phyloP scores from a whole-genome alignment of 108 stramenopile species.

The Stephanodiscus minutulus region DNA sequence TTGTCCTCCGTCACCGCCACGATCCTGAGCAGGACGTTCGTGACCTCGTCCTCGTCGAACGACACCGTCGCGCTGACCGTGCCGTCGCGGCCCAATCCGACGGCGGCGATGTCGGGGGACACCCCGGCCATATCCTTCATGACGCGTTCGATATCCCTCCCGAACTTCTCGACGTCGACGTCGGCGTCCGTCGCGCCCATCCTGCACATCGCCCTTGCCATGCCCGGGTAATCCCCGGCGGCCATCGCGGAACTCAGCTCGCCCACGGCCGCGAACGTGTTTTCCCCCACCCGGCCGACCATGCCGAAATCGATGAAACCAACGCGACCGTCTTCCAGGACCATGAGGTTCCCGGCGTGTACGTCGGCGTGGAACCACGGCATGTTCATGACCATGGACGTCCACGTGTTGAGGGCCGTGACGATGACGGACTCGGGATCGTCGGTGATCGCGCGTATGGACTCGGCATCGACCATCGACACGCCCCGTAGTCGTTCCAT shows the following conservation, averaged over 20 bases:
- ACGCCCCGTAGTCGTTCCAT: constrained; percentile 92
- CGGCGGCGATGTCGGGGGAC: constrained; percentile 74
- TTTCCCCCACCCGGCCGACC: constrained; percentile 89
- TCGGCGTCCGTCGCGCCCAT: constrained; percentile 92
- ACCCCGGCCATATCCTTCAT: constrained; percentile 71
- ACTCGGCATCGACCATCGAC: constrained; percentile 87
- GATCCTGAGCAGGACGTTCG: constrained; percentile 83
- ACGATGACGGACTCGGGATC: constrained; percentile 88
- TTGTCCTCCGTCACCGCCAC: constrained; percentile 93
- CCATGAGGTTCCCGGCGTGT: constrained; percentile 88
- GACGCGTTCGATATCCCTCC: constrained; percentile 83
- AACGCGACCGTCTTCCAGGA: constrained; percentile 88
- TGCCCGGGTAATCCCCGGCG: constrained; percentile 76
- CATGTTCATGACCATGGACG: constrained; percentile 81
- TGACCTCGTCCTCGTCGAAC: constrained; percentile 89
- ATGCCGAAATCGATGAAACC: constrained; percentile 99
- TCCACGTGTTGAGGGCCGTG: constrained; percentile 95
- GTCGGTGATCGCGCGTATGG: constrained; percentile 61
- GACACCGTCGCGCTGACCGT: constrained; percentile 55
- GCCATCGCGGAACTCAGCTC: constrained; percentile 81
- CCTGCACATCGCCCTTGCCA: constrained; percentile 84
- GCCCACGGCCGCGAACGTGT: constrained; percentile 85
- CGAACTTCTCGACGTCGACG: constrained; percentile 87
- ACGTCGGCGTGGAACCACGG: constrained; percentile 98
- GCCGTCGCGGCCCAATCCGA: constrained; percentile 56